These are phyloP conservation scores for Schizochytrium sp. DNA, from an alignment of 108 stramenopile genomes.

Conservation along the genomic window DNA sequence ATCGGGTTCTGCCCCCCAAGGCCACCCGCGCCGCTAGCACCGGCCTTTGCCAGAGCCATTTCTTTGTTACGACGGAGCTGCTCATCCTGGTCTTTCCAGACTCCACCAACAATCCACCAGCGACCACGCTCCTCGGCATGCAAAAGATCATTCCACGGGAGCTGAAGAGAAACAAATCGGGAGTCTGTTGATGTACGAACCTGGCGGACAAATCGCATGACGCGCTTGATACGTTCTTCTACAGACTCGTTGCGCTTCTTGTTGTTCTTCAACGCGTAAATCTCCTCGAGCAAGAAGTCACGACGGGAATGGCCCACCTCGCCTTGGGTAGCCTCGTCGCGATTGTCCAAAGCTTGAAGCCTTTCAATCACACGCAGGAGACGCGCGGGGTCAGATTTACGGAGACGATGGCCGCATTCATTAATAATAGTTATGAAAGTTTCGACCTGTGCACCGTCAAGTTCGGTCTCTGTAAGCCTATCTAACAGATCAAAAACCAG, in stretches of 20 bases:
- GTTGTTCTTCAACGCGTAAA: constrained; percentile 54
- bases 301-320: neutral
- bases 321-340: neutral
- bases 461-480: neutral
- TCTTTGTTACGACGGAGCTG: constrained; percentile 50
- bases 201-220: neutral
- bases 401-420: constrained; percentile 34
- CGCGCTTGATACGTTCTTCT: constrained; percentile 48
- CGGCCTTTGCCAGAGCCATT: neutral
- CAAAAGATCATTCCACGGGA: constrained; percentile 38
- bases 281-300: constrained; percentile 23
- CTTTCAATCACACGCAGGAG: constrained; percentile 6
- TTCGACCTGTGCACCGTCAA: neutral
- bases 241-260: constrained; percentile 39
- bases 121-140: constrained; percentile 60
- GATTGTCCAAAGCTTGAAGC: neutral
- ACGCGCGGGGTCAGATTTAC: neutral
- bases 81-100: constrained; percentile 47
- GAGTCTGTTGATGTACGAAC: constrained; percentile 31
- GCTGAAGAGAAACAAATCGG: neutral
- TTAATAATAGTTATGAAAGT: constrained; percentile 33
- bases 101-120: constrained; percentile 60
- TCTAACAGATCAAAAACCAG: constrained; percentile 45
- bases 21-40: neutral
- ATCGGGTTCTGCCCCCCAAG: neutral